These are phyloP conservation scores for Mycena crocata DNA, from an alignment of 768 basidiomycete genomes.

Conservation along the genomic window DNA sequence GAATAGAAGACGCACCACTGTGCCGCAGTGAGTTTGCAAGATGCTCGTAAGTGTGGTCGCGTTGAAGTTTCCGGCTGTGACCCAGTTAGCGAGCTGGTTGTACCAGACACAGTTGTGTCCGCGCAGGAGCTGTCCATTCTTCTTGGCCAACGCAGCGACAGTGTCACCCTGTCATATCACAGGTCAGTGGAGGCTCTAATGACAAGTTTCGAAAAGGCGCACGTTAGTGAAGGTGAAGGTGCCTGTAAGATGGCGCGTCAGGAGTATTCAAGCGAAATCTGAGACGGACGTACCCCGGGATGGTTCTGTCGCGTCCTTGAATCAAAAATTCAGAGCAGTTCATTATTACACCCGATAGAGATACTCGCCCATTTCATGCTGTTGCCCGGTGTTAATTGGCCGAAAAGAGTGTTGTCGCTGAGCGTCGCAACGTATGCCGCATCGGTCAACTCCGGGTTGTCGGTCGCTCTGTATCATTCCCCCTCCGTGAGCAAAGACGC, in stretches of 20 bases:
- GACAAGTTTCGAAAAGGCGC: not conserved
- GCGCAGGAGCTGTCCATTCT: slow-evolving; percentile 60
- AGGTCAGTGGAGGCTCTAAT: not conserved
- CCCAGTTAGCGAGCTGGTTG: slow-evolving; percentile 65
- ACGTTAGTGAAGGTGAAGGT: slow-evolving; percentile 57
- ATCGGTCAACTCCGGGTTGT: slow-evolving; percentile 58
- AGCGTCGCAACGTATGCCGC: slow-evolving; percentile 51
- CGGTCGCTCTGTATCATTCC: slow-evolving; percentile 47
- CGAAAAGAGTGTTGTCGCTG: slow-evolving; percentile 50
- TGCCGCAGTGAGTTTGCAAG: slow-evolving; percentile 60
- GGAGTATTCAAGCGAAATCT: not conserved
- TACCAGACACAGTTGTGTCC: slow-evolving; percentile 65
- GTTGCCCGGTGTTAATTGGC: slow-evolving; percentile 58
- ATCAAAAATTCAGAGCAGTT: not conserved
- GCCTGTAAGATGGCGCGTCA: not conserved
- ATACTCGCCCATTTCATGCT: slow-evolving; percentile 66
- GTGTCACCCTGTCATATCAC: slow-evolving; percentile 45
- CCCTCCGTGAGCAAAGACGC: too few relatives aligned
- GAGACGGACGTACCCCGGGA: slow-evolving; percentile 52
- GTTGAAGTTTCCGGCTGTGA: slow-evolving; percentile 55
- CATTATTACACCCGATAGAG: not conserved
- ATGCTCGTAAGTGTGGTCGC: slow-evolving; percentile 56
- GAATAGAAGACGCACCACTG: slow-evolving; percentile 47
- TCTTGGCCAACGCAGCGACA: slow-evolving; percentile 56
- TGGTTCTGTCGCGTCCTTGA: slow-evolving; percentile 65